Percentiles rank a stretch among this genome's conserved stretches.
Conservation (phyloP, 2,329 filamentous ascomycete species). For the Aspergillus sp. region DNA sequence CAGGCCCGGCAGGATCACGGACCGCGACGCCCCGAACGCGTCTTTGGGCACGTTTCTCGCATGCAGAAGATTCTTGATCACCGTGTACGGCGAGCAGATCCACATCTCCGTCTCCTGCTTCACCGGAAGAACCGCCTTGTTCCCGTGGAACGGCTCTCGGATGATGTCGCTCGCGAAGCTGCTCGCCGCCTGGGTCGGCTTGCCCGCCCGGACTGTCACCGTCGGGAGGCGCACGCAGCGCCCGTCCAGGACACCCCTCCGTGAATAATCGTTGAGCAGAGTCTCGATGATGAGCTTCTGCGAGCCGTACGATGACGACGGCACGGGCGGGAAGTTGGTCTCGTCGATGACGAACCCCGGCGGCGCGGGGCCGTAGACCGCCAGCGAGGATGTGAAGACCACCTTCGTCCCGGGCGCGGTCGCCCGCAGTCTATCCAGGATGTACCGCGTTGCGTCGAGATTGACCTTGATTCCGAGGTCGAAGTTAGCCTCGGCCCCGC, state of each 20-base stretch:
- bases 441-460: slow-evolving; percentile 39
- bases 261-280: slow-evolving; percentile 43
- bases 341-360: slow-evolving; percentile 35
- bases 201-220: slow-evolving; percentile 43
- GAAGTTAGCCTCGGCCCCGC: slow-evolving; percentile 44
- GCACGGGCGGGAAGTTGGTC: slow-evolving; percentile 38
- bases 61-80: slow-evolving; percentile 47
- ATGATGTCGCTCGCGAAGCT: slow-evolving; percentile 46
- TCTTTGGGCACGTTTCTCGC: slow-evolving; percentile 43
- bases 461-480: slow-evolving; percentile 44
- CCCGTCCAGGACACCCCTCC: slow-evolving; percentile 41
- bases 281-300: slow-evolving; percentile 45
- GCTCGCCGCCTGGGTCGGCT: slow-evolving; percentile 43
- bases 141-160: slow-evolving; percentile 43
- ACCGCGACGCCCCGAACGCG: slow-evolving; percentile 44
- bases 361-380: slow-evolving; percentile 43
- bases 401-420: slow-evolving; percentile 39
- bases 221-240: slow-evolving; percentile 41
- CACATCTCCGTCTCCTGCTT: slow-evolving; percentile 45
- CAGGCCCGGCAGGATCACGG: slow-evolving; percentile 47
- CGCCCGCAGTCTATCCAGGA: slow-evolving; percentile 40
- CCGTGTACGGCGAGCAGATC: slow-evolving; percentile 47
- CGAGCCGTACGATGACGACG: slow-evolving; percentile 42
- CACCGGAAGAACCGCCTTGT: slow-evolving; percentile 44
- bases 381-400: slow-evolving; percentile 41